Evolutionary conservation across 2,329 filamentous ascomycete genomes (phyloP).

Genomic region (Apiospora sp.): DNA sequence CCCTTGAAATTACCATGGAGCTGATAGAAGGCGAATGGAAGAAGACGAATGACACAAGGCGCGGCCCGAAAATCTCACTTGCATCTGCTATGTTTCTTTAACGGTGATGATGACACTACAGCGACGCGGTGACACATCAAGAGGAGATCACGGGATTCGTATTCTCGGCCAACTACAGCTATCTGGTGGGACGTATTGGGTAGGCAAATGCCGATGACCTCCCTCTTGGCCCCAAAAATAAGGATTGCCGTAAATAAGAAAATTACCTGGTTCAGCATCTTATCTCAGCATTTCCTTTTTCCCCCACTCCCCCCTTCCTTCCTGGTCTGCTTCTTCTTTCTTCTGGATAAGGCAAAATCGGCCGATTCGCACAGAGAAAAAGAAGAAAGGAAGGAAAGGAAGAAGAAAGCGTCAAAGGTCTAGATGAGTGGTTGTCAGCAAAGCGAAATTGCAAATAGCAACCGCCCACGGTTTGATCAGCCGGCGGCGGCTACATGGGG

Average conservation of each 20-base stretch:
- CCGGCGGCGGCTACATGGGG: neutral
- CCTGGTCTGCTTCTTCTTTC: neutral
- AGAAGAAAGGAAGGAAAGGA: neutral
- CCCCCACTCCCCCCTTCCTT: neutral
- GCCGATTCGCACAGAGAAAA: neutral
- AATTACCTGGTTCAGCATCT: neutral
- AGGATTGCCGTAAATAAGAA: neutral
- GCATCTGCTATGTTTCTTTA: neutral
- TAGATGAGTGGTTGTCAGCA: neutral
- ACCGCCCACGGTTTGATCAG: neutral
- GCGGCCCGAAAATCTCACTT: neutral
- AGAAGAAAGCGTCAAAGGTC: neutral
- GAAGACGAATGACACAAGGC: neutral
- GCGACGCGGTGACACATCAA: neutral
- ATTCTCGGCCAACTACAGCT: neutral
- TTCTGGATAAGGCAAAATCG: neutral
- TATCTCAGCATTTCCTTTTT: neutral
- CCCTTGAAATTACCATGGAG: neutral
- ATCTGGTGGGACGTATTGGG: neutral
- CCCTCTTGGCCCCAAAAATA: neutral
- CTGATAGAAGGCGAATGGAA: neutral
- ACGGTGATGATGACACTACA: constrained; percentile 13
- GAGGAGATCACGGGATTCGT: neutral
- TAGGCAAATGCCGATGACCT: neutral
- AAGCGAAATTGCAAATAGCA: neutral